Percentiles rank a stretch among this genome's conserved stretches.
Conservation (phyloP, 768 basidiomycete genomes). For the Gelatoporia subvermispora region DNA sequence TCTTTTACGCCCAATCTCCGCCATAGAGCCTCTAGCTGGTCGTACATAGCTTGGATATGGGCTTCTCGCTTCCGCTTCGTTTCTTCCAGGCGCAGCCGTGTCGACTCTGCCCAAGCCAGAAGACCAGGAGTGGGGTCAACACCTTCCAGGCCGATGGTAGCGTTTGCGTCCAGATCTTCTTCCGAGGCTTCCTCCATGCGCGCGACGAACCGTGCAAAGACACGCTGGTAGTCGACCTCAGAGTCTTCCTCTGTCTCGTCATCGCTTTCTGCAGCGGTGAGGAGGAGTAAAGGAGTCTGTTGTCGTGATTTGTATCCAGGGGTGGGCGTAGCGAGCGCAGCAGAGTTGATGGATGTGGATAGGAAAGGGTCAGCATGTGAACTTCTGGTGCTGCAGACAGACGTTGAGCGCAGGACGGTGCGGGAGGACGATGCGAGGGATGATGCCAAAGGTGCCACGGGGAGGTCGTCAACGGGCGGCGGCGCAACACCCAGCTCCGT, state of each 20-base stretch:
- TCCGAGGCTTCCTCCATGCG: constrained; percentile 55
- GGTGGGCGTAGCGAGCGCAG: constrained; percentile 32
- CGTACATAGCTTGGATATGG: constrained; percentile 90
- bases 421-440: constrained; percentile 23
- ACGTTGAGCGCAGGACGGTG: constrained; percentile 13
- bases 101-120: constrained; percentile 62
- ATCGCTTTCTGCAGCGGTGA: constrained; percentile 6
- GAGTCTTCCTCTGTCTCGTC: constrained; percentile 6
- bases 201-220: constrained; percentile 60
- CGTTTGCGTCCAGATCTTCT: constrained; percentile 36
- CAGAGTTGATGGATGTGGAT: constrained; percentile 17
- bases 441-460: constrained; percentile 29
- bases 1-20: constrained; percentile 76
- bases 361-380: constrained; percentile 32
- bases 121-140: constrained; percentile 76
- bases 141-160: constrained; percentile 56
- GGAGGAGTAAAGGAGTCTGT: constrained; percentile 35
- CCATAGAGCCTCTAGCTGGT: constrained; percentile 91
- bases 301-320: constrained; percentile 22
- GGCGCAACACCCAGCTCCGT: constrained; percentile 74
- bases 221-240: constrained; percentile 49
- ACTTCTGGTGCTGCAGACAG: constrained; percentile 25
- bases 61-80: constrained; percentile 71
- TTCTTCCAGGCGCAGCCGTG: constrained; percentile 59
- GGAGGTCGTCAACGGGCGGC: constrained; percentile 47